Base-by-base conservation (phyloP, 75 land plant genomes). In the Ceratopteris richardii region DNA sequence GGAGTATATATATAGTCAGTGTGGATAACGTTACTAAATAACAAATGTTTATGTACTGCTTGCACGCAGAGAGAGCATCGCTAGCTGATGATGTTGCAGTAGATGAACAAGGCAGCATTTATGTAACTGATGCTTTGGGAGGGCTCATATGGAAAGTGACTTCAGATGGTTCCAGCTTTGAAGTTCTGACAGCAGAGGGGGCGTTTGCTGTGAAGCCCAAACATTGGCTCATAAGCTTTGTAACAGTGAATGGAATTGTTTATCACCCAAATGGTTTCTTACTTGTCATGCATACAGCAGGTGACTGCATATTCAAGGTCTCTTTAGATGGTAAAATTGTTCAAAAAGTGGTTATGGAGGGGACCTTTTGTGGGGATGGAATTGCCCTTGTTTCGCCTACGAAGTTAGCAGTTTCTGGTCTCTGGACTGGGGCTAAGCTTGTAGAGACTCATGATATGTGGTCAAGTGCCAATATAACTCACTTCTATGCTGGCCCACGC, bases 31-130 rank as follows among this genome's bases (percentile, higher is more conserved):
- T 33, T 33, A 33, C 9, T 33, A 33, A 3, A 4, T 3, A 33
- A 33, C 14, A 4, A 7, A 3, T 5, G n/a, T 46, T 4, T 4
- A 20, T 17, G 12, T 14, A 20, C 17, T n/a, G 9, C 14, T 40
- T 40, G 14, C 14, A 14, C 14, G 48, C 48, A 46, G 87, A 74
- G 17, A 80, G 56, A 46, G 57, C 56, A 18, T 46, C 74, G 0
- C 42, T 71, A 23, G 86, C 90, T 4, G 86, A 86, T 28, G 90
- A 83, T 58, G 90, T 86, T 6, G 77, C 82, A 0, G 76, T 87
- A 0, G 91, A 83, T 29, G 43, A 48, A 0, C 77, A 69, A 0
- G 87, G 91, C 7, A 87, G 64, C 31, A 70, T 79, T 0, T 87
- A 87, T 24, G 76, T 87, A 2, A 87, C 87, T 0, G 91, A 87